Evolutionary conservation across 768 basidiomycete genomes (phyloP).

Genomic region (Steccherinum ochraceum): DNA sequence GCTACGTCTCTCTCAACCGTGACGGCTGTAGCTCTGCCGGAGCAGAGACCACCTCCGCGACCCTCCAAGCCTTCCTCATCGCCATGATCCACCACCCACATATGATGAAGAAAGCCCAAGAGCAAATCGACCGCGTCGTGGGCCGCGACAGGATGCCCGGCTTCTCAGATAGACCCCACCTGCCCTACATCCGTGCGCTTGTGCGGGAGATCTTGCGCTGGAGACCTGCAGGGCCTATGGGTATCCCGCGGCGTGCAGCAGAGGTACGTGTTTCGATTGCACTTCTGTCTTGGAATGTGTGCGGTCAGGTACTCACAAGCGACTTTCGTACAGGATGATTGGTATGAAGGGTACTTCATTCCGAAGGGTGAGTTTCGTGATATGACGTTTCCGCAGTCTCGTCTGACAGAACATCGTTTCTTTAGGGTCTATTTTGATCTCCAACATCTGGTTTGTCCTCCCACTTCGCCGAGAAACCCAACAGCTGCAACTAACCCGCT

Average conservation of each 20-base stretch:
- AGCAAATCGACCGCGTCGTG: slow-evolving; percentile 17
- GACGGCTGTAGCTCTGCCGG: slow-evolving; percentile 7
- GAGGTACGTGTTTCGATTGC: too few species aligned
- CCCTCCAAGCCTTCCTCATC: slow-evolving; percentile 14
- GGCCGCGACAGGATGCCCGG: slow-evolving; percentile 12
- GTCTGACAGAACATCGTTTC: not conserved
- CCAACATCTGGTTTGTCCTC: slow-evolving; percentile 1
- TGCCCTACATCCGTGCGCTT: slow-evolving; percentile 19
- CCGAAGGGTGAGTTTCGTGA: not conserved
- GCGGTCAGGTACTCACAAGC: too few species aligned
- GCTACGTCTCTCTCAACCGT: too few species aligned
- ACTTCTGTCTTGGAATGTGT: too few species aligned
- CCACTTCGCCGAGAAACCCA: too few species aligned
- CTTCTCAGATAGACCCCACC: slow-evolving; percentile 11
- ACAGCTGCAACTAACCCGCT: not conserved
- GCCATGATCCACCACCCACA: slow-evolving; percentile 19
- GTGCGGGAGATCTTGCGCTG: slow-evolving; percentile 16
- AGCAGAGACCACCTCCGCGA: slow-evolving; percentile 12
- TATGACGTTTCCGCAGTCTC: not conserved
- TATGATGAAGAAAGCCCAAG: slow-evolving; percentile 13
- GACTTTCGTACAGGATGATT: slow-evolving; percentile 4
- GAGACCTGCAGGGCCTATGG: slow-evolving; percentile 11
- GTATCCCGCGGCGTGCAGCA: slow-evolving; percentile 12
- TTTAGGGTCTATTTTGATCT: slow-evolving; percentile 11
- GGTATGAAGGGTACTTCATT: slow-evolving; percentile 8